Conservation (phyloP, 2,329 filamentous ascomycete species). For the Microthyrium microscopicum region DNA sequence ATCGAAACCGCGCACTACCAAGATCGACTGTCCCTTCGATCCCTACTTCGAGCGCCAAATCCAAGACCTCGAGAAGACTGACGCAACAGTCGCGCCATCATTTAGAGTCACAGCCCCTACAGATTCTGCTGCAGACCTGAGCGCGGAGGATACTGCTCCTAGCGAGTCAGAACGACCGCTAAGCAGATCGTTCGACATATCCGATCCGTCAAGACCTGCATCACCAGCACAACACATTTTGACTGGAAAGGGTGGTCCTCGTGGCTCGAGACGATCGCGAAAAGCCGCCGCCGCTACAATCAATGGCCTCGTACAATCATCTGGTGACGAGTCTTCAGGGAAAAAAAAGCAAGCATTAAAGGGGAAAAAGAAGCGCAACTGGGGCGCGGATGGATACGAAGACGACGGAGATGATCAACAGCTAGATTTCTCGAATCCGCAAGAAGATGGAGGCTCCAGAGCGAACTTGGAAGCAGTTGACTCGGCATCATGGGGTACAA, state of each 20-base stretch:
- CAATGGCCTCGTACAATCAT: constrained; percentile 55
- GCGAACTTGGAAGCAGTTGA: constrained; percentile 53
- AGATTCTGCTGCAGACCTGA: constrained; percentile 28
- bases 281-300: constrained; percentile 40
- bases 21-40: constrained; percentile 71
- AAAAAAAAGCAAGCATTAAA: constrained; percentile 16
- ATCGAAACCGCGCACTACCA: constrained; percentile 60
- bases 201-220: constrained; percentile 60
- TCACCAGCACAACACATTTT: constrained; percentile 58
- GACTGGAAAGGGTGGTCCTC: constrained; percentile 51
- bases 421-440: constrained; percentile 66
- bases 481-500: constrained; percentile 67
- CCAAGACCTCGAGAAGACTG: constrained; percentile 54
- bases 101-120: constrained; percentile 36
- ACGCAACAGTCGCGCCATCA: constrained; percentile 13
- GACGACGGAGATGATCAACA: constrained; percentile 65
- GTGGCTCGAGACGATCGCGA: constrained; percentile 62
- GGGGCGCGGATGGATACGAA: constrained; percentile 77
- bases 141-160: constrained; percentile 19
- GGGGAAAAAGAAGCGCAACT: constrained; percentile 74
- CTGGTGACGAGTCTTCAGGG: constrained; percentile 52
- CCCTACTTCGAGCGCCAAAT: constrained; percentile 91
- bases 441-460: constrained; percentile 35
- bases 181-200: too few relatives aligned
- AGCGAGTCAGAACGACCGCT: constrained; percentile 16